Base-by-base conservation (phyloP, 192 early-diverging fungal species). In the Mortierella claussenii region DNA sequence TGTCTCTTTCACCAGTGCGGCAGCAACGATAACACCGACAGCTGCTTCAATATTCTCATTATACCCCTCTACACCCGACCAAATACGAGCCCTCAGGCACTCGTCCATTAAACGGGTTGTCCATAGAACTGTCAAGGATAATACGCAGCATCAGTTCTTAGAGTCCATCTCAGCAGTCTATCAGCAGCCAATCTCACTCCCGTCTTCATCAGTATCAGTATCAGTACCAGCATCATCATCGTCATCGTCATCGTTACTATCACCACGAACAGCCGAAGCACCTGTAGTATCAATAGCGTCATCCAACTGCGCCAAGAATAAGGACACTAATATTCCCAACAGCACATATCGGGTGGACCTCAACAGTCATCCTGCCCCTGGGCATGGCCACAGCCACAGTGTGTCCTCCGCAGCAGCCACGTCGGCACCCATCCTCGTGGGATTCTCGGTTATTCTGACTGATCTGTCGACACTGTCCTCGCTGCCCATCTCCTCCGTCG, bases 51-150 rank as follows among this genome's bases (percentile, higher is more conserved):
- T 47, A 49, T 30, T 33, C 32, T 36, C 31, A 60, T 40, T 71
- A 65, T 75, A 75, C 70, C 70, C 70, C 23, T 60, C 48, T 40
- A 60, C 62, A 18, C 63, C 50, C n/a, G 70, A 65, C 0, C 43
- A 65, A 50, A 37, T 75, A 13, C 33, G n/a, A 44, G 55, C 43
- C 55, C 37, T 75, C 18, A 40, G 65, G 23, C 59, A 26, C 21
- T 45, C 50, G 18, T 26, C 58, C n/a, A 50, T 65, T 23, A 75
- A 75, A 34, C 70, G 70, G 40, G 33, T 75, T 30, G 51, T 75
- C 27, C 34, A 20, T 24, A 59, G 56, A 24, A 36, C 37, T 23
- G 49, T 53, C 8, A 49, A 47, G 17, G 63, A 65, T 57, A 28
- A 34, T 5, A 47, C 67, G 21, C 46, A 30, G 18, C 62, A 52